Conservation (phyloP, 495 filamentous ascomycete species). For the Daldinia caldariorum region DNA sequence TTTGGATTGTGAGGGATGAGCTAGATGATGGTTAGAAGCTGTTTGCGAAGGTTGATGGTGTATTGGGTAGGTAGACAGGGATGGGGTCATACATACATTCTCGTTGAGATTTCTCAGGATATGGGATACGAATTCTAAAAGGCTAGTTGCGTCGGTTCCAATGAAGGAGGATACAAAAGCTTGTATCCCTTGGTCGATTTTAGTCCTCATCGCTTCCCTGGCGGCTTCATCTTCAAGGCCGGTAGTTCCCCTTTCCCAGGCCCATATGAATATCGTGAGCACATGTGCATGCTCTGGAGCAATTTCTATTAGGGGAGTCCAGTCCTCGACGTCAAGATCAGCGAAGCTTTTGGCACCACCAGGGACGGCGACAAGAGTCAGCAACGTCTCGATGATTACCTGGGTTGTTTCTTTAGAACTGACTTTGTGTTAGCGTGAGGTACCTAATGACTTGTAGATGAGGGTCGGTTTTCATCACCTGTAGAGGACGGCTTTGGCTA, state of each 20-base stretch:
- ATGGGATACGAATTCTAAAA: slow-evolving; percentile 58
- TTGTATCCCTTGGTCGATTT: slow-evolving; percentile 57
- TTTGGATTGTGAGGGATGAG: slow-evolving; percentile 47
- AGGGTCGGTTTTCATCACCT: slow-evolving; percentile 55
- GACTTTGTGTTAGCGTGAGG: slow-evolving; percentile 40
- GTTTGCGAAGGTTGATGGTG: not conserved
- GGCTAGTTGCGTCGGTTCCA: slow-evolving; percentile 60
- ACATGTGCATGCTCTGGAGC: slow-evolving; percentile 61
- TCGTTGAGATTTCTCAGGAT: slow-evolving; percentile 55
- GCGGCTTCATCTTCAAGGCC: slow-evolving; percentile 33
- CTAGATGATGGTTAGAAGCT: slow-evolving; percentile 25
- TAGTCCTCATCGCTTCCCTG: slow-evolving; percentile 43
- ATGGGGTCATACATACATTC: slow-evolving; percentile 52
- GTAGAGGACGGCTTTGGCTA: slow-evolving; percentile 60
- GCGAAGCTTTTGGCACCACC: slow-evolving; percentile 59
- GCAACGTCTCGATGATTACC: slow-evolving; percentile 64
- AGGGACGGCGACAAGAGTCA: slow-evolving; percentile 57
- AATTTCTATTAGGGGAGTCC: slow-evolving; percentile 62
- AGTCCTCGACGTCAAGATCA: slow-evolving; percentile 53
- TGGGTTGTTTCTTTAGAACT: slow-evolving; percentile 63
- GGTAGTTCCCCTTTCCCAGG: slow-evolving; percentile 57
- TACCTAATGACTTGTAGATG: not conserved
- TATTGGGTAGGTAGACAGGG: not conserved
- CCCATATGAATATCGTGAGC: slow-evolving; percentile 61
- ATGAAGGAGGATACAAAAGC: slow-evolving; percentile 59